Evolutionary conservation across 2,329 filamentous ascomycete species (phyloP).

Genomic region (Aspergillus thermomutatus): DNA sequence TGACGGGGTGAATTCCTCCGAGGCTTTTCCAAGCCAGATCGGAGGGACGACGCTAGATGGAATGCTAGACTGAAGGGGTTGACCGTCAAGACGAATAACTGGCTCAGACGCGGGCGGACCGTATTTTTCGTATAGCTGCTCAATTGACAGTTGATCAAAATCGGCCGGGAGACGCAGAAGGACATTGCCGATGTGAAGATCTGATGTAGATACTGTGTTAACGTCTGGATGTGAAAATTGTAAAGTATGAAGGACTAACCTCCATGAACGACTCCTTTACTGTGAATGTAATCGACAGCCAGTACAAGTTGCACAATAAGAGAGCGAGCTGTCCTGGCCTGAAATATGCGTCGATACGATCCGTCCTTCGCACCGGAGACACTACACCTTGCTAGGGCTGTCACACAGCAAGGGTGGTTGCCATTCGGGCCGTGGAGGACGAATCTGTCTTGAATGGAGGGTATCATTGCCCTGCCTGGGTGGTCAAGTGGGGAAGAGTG

Average conservation of each 20-base stretch:
- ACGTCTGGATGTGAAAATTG: neutral
- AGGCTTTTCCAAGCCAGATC: neutral
- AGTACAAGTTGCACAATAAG: conserved; percentile 20
- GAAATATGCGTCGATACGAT: conserved; percentile 11
- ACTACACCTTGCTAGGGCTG: conserved; percentile 15
- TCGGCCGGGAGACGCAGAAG: conserved; percentile 14
- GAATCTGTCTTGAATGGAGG: conserved; percentile 17
- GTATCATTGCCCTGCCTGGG: conserved; percentile 13
- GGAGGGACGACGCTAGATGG: conserved; percentile 1
- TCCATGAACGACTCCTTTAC: conserved; percentile 22
- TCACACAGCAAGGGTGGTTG: conserved; percentile 19
- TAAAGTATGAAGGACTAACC: conserved; percentile 13
- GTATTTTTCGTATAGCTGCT: conserved; percentile 12
- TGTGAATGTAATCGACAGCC: conserved; percentile 19
- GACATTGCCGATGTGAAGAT: conserved; percentile 21
- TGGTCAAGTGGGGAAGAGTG: conserved; percentile 6
- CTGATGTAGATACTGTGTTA: conserved; percentile 3
- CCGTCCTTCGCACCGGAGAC: conserved; percentile 16
- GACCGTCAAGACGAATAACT: conserved; percentile 16
- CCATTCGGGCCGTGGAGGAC: conserved; percentile 19
- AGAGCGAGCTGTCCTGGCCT: conserved; percentile 10
- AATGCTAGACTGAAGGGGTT: conserved; percentile 15
- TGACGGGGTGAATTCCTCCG: neutral
- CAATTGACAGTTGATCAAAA: conserved; percentile 13
- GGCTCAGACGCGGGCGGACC: conserved; percentile 13